Base-by-base conservation (phyloP, 2,329 filamentous ascomycete genomes). In the Lecanicillium sp. region DNA sequence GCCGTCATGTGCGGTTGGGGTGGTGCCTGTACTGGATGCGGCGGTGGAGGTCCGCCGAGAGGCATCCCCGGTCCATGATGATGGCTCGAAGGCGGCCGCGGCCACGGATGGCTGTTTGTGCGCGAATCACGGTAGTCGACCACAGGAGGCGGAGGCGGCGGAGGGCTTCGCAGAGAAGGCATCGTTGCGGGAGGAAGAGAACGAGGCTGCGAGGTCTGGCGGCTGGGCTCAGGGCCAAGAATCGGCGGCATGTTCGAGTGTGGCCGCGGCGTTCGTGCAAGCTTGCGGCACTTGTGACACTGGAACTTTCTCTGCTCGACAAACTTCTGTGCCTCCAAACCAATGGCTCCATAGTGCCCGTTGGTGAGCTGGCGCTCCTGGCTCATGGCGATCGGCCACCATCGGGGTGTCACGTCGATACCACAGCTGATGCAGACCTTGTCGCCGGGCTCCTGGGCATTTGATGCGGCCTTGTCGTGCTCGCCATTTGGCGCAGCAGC, bases 271-370 rank as follows among this genome's bases (percentile, higher is more conserved):
- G 69, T 64, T 18, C 66, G 68, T 41, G 71, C 71, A 20, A 60
- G 56, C 53, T 76, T 81, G 47, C 68, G 72, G 54, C 84, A 89
- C 57, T 86, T 84, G 60, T 89, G 84, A 51, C 84, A 89, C 58
- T 87, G 81, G 46, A 77, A 82, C 44, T 70, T 72, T 20, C 72
- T 66, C 48, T 79, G 75, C 39, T 74, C 70, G 31, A 77, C 64
- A 51, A 77, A 79, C 53, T 71, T 76, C 49, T 70, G 67, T 6
- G 72, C 74, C 50, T 79, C 74, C n/a, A 64, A 63, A 33, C 74
- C 71, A 37, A 75, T 59, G 30, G 55, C 59, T 31, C 68, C 71
- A 19, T 65, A 59, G 46, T 71, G 66, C 5, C 69, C 75, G 47
- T 72, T 77, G 33, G 59, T 69, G 31, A 72, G 63, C 46, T 64